These are phyloP conservation scores for Trichoderma brevicompactum DNA, from an alignment of 2,329 filamentous ascomycete genomes.

Conservation along the genomic window DNA sequence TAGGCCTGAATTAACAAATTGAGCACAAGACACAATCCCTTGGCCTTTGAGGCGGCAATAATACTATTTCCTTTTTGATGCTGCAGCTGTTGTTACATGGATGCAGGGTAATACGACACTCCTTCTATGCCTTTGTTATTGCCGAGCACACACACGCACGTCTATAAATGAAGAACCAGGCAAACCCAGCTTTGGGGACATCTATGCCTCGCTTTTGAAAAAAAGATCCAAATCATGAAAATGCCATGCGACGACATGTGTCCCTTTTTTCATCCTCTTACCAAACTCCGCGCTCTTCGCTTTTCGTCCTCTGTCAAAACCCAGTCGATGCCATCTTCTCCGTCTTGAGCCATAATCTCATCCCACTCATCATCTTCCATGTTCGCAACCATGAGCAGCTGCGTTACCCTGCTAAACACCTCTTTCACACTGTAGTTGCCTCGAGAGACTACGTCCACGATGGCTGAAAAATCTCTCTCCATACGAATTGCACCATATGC, in stretches of 20 bases:
- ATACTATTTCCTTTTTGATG: neutral
- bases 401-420: conserved; percentile 72
- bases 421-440: conserved; percentile 80
- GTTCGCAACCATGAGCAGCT: conserved; percentile 84
- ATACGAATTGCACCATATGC: conserved; percentile 80
- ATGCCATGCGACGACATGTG: no score
- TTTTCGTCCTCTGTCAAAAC: conserved; percentile 74
- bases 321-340: conserved; percentile 71
- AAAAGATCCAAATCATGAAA: no score
- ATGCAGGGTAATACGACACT: neutral
- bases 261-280: conserved; percentile 43
- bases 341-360: conserved; percentile 61
- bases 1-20: no score
- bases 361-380: conserved; percentile 98
- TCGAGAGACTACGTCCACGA: conserved; percentile 69
- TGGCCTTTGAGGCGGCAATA: neutral
- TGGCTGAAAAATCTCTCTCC: conserved; percentile 80
- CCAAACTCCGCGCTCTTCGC: conserved; percentile 70
- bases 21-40: no score
- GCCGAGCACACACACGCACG: neutral
- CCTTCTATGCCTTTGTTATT: neutral
- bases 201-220: neutral
- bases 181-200: neutral
- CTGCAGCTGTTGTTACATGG: neutral
- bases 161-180: neutral